A percentile compares a stretch with the other conserved stretches of the same genome.
Conservation (phyloP, 2,329 filamentous ascomycete species). For the Graphiopsis chlorocephala region DNA sequence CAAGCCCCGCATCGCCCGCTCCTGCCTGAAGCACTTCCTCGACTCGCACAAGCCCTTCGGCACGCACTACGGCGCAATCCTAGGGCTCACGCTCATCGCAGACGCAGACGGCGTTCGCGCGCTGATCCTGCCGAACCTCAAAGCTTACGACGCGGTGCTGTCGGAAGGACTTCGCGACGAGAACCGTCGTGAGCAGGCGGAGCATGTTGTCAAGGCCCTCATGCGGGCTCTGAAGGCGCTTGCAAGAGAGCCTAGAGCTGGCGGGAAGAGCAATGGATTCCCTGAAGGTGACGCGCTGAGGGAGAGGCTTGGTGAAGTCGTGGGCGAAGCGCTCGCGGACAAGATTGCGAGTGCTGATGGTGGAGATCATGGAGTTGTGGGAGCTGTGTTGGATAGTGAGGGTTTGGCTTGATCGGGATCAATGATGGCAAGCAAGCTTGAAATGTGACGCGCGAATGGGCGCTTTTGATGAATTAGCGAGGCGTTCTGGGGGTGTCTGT, state of each 20-base stretch:
- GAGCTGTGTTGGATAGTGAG: slow-evolving; percentile 9
- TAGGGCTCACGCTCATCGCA: slow-evolving; percentile 74
- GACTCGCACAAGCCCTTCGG: slow-evolving; percentile 79
- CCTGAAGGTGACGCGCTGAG: slow-evolving; percentile 40
- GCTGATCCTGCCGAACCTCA: slow-evolving; percentile 65
- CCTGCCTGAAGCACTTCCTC: slow-evolving; percentile 87
- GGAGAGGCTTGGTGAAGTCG: slow-evolving; percentile 40
- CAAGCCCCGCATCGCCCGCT: slow-evolving; percentile 84
- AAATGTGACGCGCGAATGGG: background rate
- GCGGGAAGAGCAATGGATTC: slow-evolving; percentile 38
- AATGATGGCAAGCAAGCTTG: background rate
- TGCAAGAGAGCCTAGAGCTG: slow-evolving; percentile 41
- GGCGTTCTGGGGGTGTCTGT: slow-evolving; percentile 12
- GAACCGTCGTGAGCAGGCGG: slow-evolving; percentile 56
- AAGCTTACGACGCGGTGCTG: slow-evolving; percentile 61
- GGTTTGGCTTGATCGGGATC: background rate
- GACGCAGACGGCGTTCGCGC: slow-evolving; percentile 63
- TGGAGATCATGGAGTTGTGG: background rate
- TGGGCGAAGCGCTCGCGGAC: slow-evolving; percentile 44
- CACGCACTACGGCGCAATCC: slow-evolving; percentile 84
- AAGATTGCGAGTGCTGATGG: slow-evolving; percentile 28
- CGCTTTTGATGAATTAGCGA: slow-evolving; percentile 9
- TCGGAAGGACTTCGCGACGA: slow-evolving; percentile 55
- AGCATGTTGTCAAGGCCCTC: slow-evolving; percentile 58
- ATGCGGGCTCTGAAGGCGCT: slow-evolving; percentile 56